A percentile compares a stretch with the other conserved stretches of the same genome.
These are phyloP conservation scores for Tephrocybe rancida DNA, from an alignment of 768 basidiomycete species.

Conservation along the genomic window DNA sequence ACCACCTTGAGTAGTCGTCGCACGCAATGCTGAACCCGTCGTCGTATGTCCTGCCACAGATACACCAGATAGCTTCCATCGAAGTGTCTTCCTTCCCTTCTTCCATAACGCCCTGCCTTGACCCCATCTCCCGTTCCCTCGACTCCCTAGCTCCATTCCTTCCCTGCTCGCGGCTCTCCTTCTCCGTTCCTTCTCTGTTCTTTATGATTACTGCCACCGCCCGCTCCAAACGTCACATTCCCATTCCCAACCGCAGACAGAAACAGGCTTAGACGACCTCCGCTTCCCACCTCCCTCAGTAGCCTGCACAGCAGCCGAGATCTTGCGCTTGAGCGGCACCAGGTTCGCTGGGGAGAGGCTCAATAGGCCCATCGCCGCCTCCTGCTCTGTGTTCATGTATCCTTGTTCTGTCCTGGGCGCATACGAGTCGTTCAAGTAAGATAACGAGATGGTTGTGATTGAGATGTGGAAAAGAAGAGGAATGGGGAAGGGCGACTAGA, in stretches of 20 bases:
- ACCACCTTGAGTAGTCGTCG: conserved; percentile 77
- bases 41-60: conserved; percentile 69
- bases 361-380: conserved; percentile 60
- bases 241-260: not conserved
- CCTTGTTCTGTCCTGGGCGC: too few relatives aligned
- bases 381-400: conserved; percentile 32
- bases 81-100: not conserved
- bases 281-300: too few relatives aligned
- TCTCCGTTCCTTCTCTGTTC: conserved; percentile 19
- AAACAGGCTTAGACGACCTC: not conserved
- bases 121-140: not conserved
- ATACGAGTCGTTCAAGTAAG: too few relatives aligned
- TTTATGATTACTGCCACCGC: too few relatives aligned
- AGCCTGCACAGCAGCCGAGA: conserved; percentile 12
- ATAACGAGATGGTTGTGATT: too few relatives aligned
- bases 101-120: conserved; percentile 9
- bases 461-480: too few relatives aligned
- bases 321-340: conserved; percentile 14
- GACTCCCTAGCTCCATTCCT: not conserved
- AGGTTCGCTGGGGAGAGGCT: conserved; percentile 31
- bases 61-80: conserved; percentile 52
- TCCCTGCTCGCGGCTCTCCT: not conserved
- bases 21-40: conserved; percentile 84
- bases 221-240: too few relatives aligned
- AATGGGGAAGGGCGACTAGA: too few relatives aligned